Evolutionary conservation across 495 filamentous ascomycete species (phyloP).

Genomic region (Tetracladium setigerum): DNA sequence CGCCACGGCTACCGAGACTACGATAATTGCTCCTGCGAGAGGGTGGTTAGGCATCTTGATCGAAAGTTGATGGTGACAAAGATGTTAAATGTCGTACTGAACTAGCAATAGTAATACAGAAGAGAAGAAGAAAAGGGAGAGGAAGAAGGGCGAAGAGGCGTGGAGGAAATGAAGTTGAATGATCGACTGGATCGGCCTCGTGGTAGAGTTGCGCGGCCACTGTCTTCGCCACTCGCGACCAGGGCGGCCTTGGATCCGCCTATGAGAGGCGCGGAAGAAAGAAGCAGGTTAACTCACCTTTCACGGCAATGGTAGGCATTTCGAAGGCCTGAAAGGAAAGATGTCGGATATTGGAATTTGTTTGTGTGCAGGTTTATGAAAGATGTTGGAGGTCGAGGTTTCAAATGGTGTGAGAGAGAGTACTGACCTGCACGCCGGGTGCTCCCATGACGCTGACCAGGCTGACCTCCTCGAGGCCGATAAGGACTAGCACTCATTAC

Average conservation of each 20-base stretch:
- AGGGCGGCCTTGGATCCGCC: conserved; percentile 1
- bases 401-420: too few species aligned
- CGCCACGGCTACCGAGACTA: conserved; percentile 65
- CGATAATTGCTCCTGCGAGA: conserved; percentile 65
- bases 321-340: conserved; percentile 6
- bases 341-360: neutral
- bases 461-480: too few species aligned
- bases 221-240: conserved; percentile 4
- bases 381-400: too few species aligned
- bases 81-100: neutral
- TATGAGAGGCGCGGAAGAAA: neutral
- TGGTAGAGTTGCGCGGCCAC: conserved; percentile 9
- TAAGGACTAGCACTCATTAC: too few species aligned
- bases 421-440: too few species aligned
- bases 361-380: too few species aligned
- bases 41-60: conserved; percentile 37
- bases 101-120: neutral
- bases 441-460: too few species aligned
- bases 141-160: neutral
- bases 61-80: neutral
- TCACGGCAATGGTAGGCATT: conserved; percentile 18
- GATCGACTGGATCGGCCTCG: conserved; percentile 7
- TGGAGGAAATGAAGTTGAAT: neutral
- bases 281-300: conserved; percentile 15
- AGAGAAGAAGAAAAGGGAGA: neutral